phyloP scores from a whole-genome alignment of 257 asterid species.

The Striga asiatica region DNA sequence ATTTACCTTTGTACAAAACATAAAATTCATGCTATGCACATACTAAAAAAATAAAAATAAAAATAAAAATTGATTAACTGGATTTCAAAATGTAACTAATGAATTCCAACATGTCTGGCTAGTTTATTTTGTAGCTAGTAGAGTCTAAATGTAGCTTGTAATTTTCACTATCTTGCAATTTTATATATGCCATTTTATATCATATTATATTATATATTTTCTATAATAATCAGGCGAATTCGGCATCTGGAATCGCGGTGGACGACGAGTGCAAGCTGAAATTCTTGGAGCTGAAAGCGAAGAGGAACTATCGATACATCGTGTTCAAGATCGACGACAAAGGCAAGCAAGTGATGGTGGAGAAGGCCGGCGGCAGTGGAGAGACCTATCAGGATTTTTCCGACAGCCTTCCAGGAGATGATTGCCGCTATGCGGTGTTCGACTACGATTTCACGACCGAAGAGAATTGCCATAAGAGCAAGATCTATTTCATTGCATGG shows the following conservation, averaged over 20 bases:
- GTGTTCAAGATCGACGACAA: constrained; percentile 30
- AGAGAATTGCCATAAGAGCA: constrained; percentile 44
- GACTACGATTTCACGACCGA: constrained; percentile 39
- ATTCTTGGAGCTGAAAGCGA: constrained; percentile 40
- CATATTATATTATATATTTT: neutral
- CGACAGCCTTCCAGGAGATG: constrained; percentile 28
- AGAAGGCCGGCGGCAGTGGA: constrained; percentile 22
- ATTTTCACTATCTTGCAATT: too few relatives aligned
- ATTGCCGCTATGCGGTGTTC: constrained; percentile 36
- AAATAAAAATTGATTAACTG: too few relatives aligned
- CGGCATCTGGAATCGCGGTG: constrained; percentile 36
- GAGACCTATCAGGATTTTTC: constrained; percentile 26
- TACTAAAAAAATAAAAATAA: too few relatives aligned
- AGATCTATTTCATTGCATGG: constrained; percentile 44
- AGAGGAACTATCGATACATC: constrained; percentile 27
- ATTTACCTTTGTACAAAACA: too few relatives aligned
- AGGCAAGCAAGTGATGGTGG: constrained; percentile 27
- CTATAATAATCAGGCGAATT: constrained; percentile 22
- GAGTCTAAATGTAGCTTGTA: too few relatives aligned
- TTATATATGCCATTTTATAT: too few relatives aligned
- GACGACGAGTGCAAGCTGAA: constrained; percentile 36
- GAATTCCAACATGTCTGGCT: too few relatives aligned
- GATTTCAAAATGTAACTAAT: too few relatives aligned
- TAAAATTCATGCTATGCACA: too few relatives aligned
- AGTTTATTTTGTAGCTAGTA: too few relatives aligned